phyloP scores from a whole-genome alignment of 2,329 filamentous ascomycete genomes.

The Aspergillus transmontanensis region DNA sequence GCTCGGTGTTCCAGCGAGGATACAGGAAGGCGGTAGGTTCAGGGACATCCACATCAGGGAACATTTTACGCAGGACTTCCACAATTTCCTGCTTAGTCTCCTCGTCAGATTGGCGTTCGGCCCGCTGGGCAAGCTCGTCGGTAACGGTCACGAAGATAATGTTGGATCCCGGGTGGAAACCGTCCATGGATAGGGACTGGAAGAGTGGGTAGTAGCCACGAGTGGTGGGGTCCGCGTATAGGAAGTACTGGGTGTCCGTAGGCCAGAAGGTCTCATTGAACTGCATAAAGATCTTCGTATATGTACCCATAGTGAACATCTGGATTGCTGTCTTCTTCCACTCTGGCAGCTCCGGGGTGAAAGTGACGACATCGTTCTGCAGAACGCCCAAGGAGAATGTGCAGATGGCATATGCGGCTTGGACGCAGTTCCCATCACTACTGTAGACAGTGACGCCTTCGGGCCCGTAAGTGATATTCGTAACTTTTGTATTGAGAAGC shows the following conservation, averaged over 20 bases:
- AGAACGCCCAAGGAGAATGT: conserved; percentile 71
- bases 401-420: conserved; percentile 64
- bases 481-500: conserved; percentile 61
- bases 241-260: conserved; percentile 53
- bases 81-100: conserved; percentile 61
- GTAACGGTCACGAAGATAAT: conserved; percentile 69
- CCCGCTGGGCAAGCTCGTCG: conserved; percentile 56
- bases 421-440: conserved; percentile 59
- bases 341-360: conserved; percentile 59
- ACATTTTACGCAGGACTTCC: conserved; percentile 63
- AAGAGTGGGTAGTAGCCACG: conserved; percentile 63
- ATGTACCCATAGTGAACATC: conserved; percentile 69
- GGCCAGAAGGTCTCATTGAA: conserved; percentile 70
- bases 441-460: conserved; percentile 57
- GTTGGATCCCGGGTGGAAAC: conserved; percentile 62
- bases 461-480: conserved; percentile 56
- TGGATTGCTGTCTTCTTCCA: conserved; percentile 68
- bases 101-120: conserved; percentile 62
- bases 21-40: conserved; percentile 64
- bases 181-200: conserved; percentile 62
- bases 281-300: conserved; percentile 73
- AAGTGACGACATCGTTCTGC: conserved; percentile 61
- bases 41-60: conserved; percentile 58
- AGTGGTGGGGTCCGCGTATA: conserved; percentile 53
- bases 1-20: conserved; percentile 58